Conservation (phyloP, 306 rosid species). For the Castanopsis chinensis region DNA sequence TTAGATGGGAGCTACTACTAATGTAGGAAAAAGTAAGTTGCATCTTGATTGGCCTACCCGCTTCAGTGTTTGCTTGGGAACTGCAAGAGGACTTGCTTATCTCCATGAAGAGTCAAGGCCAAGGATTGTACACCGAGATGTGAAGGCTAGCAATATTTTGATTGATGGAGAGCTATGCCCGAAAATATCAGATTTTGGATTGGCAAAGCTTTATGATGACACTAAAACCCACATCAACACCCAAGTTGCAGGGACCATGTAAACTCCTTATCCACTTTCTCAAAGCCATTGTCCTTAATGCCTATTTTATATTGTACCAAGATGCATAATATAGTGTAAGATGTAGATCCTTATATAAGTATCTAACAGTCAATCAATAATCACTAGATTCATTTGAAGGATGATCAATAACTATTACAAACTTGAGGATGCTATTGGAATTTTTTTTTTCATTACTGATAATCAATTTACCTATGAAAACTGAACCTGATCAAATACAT, state of each 20-base stretch:
- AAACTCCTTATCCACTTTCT: constrained; percentile 8
- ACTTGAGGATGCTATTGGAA: too few relatives aligned
- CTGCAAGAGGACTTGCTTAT: constrained; percentile 71
- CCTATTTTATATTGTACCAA: too few relatives aligned
- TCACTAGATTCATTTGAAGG: too few relatives aligned
- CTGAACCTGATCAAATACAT: too few relatives aligned
- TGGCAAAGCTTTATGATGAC: constrained; percentile 77
- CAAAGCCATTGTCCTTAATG: too few relatives aligned
- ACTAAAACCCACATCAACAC: constrained; percentile 70
- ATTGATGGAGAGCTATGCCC: constrained; percentile 60
- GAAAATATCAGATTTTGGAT: constrained; percentile 77
- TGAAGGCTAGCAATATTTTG: constrained; percentile 75
- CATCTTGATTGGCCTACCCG: constrained; percentile 63
- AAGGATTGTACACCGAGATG: constrained; percentile 80
- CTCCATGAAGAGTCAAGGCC: constrained; percentile 68
- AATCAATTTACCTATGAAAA: too few relatives aligned
- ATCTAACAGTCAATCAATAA: too few relatives aligned
- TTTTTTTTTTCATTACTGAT: too few relatives aligned
- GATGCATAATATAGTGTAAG: too few relatives aligned
- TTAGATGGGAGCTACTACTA: too few relatives aligned
- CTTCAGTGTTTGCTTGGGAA: constrained; percentile 59
- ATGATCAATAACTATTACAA: too few relatives aligned
- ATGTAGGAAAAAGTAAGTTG: constrained; percentile 39
- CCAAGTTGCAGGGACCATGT: constrained; percentile 76
- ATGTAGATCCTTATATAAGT: too few relatives aligned